These are phyloP conservation scores for Leccinum ochraceum DNA, from an alignment of 768 basidiomycete genomes.

Conservation along the genomic window DNA sequence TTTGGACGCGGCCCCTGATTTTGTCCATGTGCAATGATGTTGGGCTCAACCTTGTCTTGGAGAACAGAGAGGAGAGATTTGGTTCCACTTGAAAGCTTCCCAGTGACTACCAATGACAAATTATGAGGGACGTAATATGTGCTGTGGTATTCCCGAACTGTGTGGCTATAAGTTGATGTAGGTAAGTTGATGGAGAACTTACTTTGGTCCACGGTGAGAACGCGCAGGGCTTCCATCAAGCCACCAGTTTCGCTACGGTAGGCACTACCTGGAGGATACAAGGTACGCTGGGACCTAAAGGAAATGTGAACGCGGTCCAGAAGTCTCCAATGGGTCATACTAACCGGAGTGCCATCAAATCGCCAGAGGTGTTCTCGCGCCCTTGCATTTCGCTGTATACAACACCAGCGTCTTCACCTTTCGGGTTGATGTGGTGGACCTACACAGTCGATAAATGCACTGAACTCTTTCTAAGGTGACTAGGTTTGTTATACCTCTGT, in stretches of 20 bases:
- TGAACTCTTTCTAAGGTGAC: slow-evolving; percentile 1
- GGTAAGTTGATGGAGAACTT: slow-evolving; percentile 20
- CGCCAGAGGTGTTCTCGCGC: slow-evolving; percentile 87
- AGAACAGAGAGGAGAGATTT: slow-evolving; percentile 76
- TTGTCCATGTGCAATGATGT: slow-evolving; percentile 73
- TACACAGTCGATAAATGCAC: slow-evolving; percentile 31
- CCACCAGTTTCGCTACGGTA: slow-evolving; percentile 98
- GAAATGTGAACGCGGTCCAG: slow-evolving; percentile 3
- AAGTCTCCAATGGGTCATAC: slow-evolving; percentile 24
- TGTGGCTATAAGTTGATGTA: slow-evolving; percentile 17
- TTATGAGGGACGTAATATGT: slow-evolving; percentile 96
- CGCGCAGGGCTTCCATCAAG: slow-evolving; percentile 86
- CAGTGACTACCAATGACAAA: slow-evolving; percentile 82
- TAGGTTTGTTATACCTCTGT: slow-evolving; percentile 48
- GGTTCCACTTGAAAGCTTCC: slow-evolving; percentile 80
- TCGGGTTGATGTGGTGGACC: slow-evolving; percentile 94
- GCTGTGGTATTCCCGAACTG: slow-evolving; percentile 87
- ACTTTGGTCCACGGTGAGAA: slow-evolving; percentile 90
- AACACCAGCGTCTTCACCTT: slow-evolving; percentile 92
- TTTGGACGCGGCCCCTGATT: slow-evolving; percentile 66
- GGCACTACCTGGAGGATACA: slow-evolving; percentile 80
- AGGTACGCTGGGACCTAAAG: slow-evolving; percentile 69
- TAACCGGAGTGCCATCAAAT: slow-evolving; percentile 86
- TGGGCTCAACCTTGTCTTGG: slow-evolving; percentile 81
- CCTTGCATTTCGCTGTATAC: slow-evolving; percentile 99